Conservation (phyloP, 352 stramenopile species). For the Phytopythium delawarense region DNA sequence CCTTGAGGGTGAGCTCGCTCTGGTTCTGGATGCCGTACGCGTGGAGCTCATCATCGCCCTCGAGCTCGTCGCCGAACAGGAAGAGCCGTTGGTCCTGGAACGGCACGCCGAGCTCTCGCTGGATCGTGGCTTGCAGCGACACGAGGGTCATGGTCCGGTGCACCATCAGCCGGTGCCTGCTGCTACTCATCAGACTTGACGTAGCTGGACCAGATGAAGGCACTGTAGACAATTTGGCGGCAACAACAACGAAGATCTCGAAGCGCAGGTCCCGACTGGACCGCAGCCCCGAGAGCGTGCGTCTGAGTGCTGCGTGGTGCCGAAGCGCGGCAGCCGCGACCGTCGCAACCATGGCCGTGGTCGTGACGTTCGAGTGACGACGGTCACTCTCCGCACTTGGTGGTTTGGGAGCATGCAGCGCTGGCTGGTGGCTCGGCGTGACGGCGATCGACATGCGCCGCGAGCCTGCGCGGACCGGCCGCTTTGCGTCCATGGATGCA, state of each 20-base stretch:
- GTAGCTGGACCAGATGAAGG: slow-evolving; percentile 3
- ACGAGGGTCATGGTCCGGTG: slow-evolving; percentile 47
- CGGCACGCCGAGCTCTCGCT: slow-evolving; percentile 48
- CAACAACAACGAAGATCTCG: slow-evolving; percentile 50
- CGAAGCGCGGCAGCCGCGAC: not conserved
- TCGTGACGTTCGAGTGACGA: not conserved
- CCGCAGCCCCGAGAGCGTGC: slow-evolving; percentile 16
- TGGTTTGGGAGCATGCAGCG: not conserved
- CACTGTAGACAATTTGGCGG: slow-evolving; percentile 14
- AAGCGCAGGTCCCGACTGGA: slow-evolving; percentile 30
- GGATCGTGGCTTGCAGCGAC: slow-evolving; percentile 44
- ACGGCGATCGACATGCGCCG: slow-evolving; percentile 9
- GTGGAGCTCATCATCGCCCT: slow-evolving; percentile 55
- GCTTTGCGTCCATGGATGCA: not conserved
- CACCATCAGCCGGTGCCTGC: slow-evolving; percentile 27
- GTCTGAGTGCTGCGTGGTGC: slow-evolving; percentile 3
- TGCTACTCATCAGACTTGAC: not conserved
- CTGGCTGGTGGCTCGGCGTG: not conserved
- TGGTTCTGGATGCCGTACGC: slow-evolving; percentile 53
- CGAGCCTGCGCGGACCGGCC: not conserved
- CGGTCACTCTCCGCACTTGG: not conserved
- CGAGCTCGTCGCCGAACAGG: slow-evolving; percentile 47
- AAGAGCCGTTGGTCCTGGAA: slow-evolving; percentile 66
- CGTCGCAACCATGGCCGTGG: slow-evolving; percentile 1
- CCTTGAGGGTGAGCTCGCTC: slow-evolving; percentile 42